Percentiles rank a stretch among this genome's conserved stretches.
These are phyloP conservation scores for Aspergillus sp. DNA, from an alignment of 2,329 filamentous ascomycete genomes.

Conservation along the genomic window DNA sequence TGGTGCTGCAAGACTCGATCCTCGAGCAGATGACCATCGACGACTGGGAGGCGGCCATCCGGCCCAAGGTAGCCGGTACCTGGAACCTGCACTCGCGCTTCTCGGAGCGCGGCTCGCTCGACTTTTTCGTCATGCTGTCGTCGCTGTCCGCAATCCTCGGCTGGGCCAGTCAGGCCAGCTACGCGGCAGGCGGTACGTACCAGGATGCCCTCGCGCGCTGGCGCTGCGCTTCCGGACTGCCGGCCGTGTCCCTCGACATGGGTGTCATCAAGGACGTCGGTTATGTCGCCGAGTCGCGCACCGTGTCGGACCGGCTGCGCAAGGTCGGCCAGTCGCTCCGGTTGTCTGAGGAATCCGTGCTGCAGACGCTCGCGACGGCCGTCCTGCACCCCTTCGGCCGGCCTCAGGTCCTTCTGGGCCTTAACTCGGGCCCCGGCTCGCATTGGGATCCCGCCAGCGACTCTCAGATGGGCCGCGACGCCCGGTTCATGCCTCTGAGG, in stretches of 20 bases:
- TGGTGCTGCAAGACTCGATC: conserved; percentile 1
- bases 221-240: conserved; percentile 19
- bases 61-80: conserved; percentile 1
- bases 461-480: no score
- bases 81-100: not conserved
- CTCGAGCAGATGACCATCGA: not conserved
- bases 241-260: conserved; percentile 22
- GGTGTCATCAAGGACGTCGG: not conserved
- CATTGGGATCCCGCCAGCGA: no score
- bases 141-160: not conserved
- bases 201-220: conserved; percentile 30
- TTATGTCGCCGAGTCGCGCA: not conserved
- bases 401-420: no score
- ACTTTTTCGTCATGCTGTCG: conserved; percentile 8
- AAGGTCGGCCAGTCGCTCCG: not conserved
- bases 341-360: not conserved
- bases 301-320: not conserved
- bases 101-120: not conserved
- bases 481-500: no score
- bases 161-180: conserved; percentile 2
- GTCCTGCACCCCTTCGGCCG: no score
- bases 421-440: no score
- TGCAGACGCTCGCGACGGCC: not conserved
- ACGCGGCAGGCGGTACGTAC: conserved; percentile 26
- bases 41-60: not conserved